Conservation (phyloP, 1,139 yeast species). For the Yarrowia galli region DNA sequence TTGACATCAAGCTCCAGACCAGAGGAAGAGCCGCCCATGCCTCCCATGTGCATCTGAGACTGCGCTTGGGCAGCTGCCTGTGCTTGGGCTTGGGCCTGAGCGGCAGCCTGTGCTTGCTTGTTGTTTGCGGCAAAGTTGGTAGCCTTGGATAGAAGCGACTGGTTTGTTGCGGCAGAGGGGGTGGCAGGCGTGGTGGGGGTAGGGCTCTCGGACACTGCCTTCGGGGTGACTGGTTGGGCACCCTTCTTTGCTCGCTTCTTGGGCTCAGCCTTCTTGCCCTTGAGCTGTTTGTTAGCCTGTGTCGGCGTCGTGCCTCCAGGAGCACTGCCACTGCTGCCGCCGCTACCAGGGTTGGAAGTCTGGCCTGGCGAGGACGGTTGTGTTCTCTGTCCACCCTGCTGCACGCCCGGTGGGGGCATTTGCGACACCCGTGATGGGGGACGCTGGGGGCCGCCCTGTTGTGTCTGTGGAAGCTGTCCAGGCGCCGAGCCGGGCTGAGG, state of each 20-base stretch:
- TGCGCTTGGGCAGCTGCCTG: constrained; percentile 39
- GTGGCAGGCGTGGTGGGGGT: constrained; percentile 38
- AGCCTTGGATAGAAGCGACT: constrained; percentile 26
- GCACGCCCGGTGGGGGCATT: constrained; percentile 38
- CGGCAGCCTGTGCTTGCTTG: constrained; percentile 36
- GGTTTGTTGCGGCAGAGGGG: constrained; percentile 29
- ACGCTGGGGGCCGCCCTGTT: constrained; percentile 38
- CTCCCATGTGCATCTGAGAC: constrained; percentile 34
- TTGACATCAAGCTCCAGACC: constrained; percentile 39
- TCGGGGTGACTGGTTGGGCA: constrained; percentile 23
- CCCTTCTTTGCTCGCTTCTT: constrained; percentile 38
- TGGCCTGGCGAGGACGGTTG: constrained; percentile 37
- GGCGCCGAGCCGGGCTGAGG: constrained; percentile 35
- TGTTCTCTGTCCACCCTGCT: constrained; percentile 34
- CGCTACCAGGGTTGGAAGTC: constrained; percentile 19
- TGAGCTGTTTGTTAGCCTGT: constrained; percentile 38
- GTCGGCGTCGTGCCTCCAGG: constrained; percentile 35
- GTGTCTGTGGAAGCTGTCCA: constrained; percentile 37
- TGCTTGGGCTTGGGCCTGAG: constrained; percentile 36
- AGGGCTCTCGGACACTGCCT: constrained; percentile 34
- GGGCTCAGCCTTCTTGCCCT: constrained; percentile 33
- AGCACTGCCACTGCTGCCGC: constrained; percentile 28
- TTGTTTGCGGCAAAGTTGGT: constrained; percentile 33
- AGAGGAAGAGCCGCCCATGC: constrained; percentile 31
- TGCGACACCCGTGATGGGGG: constrained; percentile 36